phyloP scores from a whole-genome alignment of 306 rosid genomes.

The Cicer bijugum region DNA sequence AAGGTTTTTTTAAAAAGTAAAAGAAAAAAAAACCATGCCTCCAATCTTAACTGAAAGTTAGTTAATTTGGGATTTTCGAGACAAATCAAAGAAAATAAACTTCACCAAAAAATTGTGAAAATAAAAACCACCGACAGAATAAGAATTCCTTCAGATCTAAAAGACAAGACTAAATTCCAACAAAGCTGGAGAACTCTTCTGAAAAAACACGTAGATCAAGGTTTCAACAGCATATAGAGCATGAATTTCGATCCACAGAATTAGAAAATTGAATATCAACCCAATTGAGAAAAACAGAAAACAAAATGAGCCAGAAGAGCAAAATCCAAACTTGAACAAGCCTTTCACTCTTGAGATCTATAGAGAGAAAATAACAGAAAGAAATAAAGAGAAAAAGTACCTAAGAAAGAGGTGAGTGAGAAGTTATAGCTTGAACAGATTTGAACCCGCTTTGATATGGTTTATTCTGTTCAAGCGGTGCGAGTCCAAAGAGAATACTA shows the following conservation, averaged over 20 bases:
- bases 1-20: background rate
- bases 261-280: background rate
- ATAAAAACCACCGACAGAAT: background rate
- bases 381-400: constrained; percentile 30
- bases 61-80: background rate
- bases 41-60: background rate
- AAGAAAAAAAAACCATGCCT: too few relatives aligned
- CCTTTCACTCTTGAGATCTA: constrained; percentile 12
- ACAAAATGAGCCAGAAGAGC: background rate
- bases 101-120: background rate
- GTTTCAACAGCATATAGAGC: background rate
- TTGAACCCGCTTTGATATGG: constrained; percentile 9
- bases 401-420: constrained; percentile 6
- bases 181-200: background rate
- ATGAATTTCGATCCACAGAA: background rate
- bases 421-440: constrained; percentile 42
- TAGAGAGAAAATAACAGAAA: too few relatives aligned
- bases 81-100: constrained; percentile 11
- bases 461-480: constrained; percentile 47
- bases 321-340: constrained; percentile 27
- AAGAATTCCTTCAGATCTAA: constrained; percentile 39
- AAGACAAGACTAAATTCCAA: background rate
- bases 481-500: constrained; percentile 17
- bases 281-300: constrained; percentile 5
- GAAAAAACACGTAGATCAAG: background rate